Conservation (phyloP, 148 eudicot species). For the Rheum nobile region DNA sequence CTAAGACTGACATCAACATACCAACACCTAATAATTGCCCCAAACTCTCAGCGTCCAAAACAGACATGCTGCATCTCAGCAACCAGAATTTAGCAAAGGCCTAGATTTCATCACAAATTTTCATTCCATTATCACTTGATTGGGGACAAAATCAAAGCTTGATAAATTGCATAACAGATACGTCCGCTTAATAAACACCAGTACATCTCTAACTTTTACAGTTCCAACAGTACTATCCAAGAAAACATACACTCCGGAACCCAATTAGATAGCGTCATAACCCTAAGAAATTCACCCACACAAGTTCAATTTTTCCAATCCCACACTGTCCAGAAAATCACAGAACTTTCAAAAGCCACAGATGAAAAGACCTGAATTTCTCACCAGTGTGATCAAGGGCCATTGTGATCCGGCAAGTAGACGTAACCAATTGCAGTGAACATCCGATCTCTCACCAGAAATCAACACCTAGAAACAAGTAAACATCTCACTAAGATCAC, state of each 20-base stretch:
- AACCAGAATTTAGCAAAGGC: background rate
- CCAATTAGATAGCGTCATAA: background rate
- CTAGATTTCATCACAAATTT: background rate
- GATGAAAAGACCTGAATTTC: conserved; percentile 8
- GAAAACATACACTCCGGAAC: background rate
- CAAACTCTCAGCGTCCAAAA: background rate
- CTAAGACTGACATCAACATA: background rate
- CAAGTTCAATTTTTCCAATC: background rate
- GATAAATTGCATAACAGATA: background rate
- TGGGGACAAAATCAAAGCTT: background rate
- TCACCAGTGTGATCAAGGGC: conserved; percentile 49
- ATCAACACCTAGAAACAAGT: conserved; percentile 14
- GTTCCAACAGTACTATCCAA: background rate
- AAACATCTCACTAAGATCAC: background rate
- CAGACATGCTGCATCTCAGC: background rate
- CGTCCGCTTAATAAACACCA: background rate
- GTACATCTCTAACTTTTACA: background rate
- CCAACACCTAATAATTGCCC: background rate
- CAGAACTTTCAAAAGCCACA: background rate
- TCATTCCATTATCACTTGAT: background rate
- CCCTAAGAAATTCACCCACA: background rate
- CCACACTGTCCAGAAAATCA: background rate
- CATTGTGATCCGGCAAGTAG: conserved; percentile 41
- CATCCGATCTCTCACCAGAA: conserved; percentile 55
- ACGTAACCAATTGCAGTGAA: conserved; percentile 38